phyloP scores from a whole-genome alignment of 1,139 yeast genomes.

The Hemisphaericaspora subhashii region DNA sequence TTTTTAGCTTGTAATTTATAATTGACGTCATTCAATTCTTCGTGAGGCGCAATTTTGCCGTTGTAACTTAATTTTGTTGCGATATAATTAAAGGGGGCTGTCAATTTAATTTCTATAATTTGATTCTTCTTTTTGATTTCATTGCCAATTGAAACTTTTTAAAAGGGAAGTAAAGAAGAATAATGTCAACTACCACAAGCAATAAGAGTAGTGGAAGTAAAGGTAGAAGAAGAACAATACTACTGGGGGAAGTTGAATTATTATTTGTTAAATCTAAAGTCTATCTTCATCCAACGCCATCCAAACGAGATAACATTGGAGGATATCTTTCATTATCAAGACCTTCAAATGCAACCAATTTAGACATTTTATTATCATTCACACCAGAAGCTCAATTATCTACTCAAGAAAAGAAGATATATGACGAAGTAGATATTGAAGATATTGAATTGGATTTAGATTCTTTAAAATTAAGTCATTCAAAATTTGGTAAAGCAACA shows the following conservation, averaged over 20 bases:
- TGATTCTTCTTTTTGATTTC: too few relatives aligned
- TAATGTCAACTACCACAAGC: not conserved
- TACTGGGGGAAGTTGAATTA: slow-evolving; percentile 35
- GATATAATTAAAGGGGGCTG: too few relatives aligned
- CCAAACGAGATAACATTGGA: slow-evolving; percentile 70
- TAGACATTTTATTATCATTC: slow-evolving; percentile 70
- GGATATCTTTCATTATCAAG: slow-evolving; percentile 71
- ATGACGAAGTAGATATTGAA: slow-evolving; percentile 55
- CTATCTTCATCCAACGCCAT: slow-evolving; percentile 77
- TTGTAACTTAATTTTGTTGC: too few relatives aligned
- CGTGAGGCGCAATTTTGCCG: too few relatives aligned
- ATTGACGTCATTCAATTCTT: too few relatives aligned
- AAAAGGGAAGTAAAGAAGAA: too few relatives aligned
- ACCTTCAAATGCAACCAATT: slow-evolving; percentile 52
- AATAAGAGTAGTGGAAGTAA: not conserved
- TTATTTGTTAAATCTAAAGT: slow-evolving; percentile 66
- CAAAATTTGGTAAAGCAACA: slow-evolving; percentile 13
- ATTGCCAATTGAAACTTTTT: too few relatives aligned
- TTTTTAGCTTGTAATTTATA: too few relatives aligned
- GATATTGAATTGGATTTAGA: slow-evolving; percentile 23
- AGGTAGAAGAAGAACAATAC: slow-evolving; percentile 9
- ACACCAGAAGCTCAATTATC: slow-evolving; percentile 63
- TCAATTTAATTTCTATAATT: too few relatives aligned
- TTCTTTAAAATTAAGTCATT: slow-evolving; percentile 17
- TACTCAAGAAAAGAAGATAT: slow-evolving; percentile 48